Base-by-base conservation (phyloP, 768 basidiomycete species). In the Nidula microcarpa region DNA sequence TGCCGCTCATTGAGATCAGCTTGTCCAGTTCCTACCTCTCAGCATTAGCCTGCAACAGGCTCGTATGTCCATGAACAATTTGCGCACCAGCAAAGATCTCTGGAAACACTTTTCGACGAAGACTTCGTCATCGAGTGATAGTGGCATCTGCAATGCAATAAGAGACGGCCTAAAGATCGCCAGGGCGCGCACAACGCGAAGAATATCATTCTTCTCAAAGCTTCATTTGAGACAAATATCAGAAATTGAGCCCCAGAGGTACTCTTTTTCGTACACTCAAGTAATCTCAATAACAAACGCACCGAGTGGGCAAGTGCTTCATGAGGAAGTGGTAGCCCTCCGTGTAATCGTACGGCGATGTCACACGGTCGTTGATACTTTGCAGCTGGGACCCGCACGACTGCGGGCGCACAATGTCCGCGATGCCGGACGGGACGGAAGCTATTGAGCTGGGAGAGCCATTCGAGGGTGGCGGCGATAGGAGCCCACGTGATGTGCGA, bases 101-200 rank as follows among this genome's bases (percentile, higher is more conserved):
- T 98, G 96, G 67, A 98, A 96, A 59, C 91, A 96, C 64, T 87
- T 87, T 72, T 98, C 96, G 49, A 96, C 88, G 68, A 98, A 98
- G 2, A 96, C 81, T 68, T 98, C 96, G 71, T 98, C 96, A 61
- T 97, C 94, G 53, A 94, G 84, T 14, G 93, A 90, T 67, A 98
- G 76, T 32, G 96, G 94, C 95, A 98, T 97, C 81, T 98, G 95
- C 50, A 98, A 74, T 30, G 96, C 96, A 62, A 98, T 98, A 52
- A 98, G 79, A 53, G 92, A 95, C n/a, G 96, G 96, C 52, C 96
- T 82, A 67, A 94, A 95, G 36, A 96, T 91, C 16, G 96, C 95
- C 52, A 98, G 77, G 32, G 95, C 92, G 50, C 94, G 87, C 43
- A 98, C 94, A 60, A 98, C 87, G 53, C 94, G 91, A 43, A 98